A percentile compares a stretch with the other conserved stretches of the same genome.
phyloP scores from a whole-genome alignment of 1,284 basidiomycete genomes.

The Omphalotus olearius region DNA sequence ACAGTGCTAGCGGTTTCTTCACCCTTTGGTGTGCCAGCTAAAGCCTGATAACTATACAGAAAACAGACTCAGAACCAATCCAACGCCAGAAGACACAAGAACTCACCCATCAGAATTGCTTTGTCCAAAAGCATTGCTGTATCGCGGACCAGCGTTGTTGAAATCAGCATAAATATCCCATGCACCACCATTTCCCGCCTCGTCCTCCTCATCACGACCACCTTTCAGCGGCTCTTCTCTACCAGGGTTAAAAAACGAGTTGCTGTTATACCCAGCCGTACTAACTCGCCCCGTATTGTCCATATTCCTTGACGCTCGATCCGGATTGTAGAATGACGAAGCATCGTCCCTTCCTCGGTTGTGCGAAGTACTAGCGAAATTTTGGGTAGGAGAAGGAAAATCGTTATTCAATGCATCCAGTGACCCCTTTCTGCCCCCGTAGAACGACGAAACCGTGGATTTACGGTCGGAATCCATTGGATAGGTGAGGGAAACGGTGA shows the following conservation, averaged over 20 bases:
- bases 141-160: conserved; percentile 82
- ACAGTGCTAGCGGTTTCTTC: conserved; percentile 31
- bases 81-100: conserved; percentile 11
- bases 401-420: conserved; percentile 57
- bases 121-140: conserved; percentile 57
- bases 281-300: conserved; percentile 15
- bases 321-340: conserved; percentile 60
- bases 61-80: not conserved
- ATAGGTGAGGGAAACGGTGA: no score
- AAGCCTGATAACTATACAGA: conserved; percentile 10
- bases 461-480: conserved; percentile 58
- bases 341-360: conserved; percentile 51
- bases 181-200: conserved; percentile 36
- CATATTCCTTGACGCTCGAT: conserved; percentile 28
- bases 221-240: conserved; percentile 72
- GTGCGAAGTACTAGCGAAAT: conserved; percentile 14
- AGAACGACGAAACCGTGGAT: conserved; percentile 74
- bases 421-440: conserved; percentile 56
- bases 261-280: conserved; percentile 65
- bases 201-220: conserved; percentile 56
- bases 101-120: conserved; percentile 19
- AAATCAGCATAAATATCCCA: conserved; percentile 92
- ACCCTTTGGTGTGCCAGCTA: conserved; percentile 22
- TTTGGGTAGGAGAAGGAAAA: conserved; percentile 33
- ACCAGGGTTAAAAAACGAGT: conserved; percentile 60